These are phyloP conservation scores for Wickerhamiella slavikovae DNA, from an alignment of 805 yeast genomes.

Conservation along the genomic window DNA sequence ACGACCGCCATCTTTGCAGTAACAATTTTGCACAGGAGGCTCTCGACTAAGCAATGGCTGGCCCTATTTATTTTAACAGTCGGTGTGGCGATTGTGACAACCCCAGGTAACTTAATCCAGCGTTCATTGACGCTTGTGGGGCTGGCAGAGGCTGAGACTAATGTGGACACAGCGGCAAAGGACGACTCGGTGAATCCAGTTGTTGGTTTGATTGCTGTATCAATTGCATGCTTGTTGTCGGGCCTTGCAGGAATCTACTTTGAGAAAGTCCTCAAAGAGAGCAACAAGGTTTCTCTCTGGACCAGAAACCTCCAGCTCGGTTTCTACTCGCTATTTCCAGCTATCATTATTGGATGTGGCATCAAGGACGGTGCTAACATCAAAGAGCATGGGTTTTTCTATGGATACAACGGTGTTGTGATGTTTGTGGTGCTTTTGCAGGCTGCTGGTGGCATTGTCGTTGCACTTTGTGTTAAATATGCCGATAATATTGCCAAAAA, in stretches of 20 bases:
- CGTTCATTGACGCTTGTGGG: neutral
- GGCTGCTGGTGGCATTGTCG: constrained; percentile 23
- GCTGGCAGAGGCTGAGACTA: neutral
- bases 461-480: constrained; percentile 23
- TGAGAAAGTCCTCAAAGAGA: constrained; percentile 22
- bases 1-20: constrained; percentile 25
- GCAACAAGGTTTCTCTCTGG: constrained; percentile 20
- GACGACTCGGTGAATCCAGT: constrained; percentile 1
- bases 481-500: constrained; percentile 25
- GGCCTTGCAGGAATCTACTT: constrained; percentile 26
- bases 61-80: constrained; percentile 19
- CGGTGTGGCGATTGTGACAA: constrained; percentile 23
- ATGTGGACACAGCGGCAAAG: too few relatives aligned
- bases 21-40: constrained; percentile 17
- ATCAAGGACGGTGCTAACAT: constrained; percentile 19
- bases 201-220: constrained; percentile 20
- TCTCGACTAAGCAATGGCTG: constrained; percentile 19
- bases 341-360: constrained; percentile 19
- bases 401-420: constrained; percentile 21
- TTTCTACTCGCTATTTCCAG: constrained; percentile 22
- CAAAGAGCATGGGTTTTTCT: constrained; percentile 19
- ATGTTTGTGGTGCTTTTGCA: constrained; percentile 20
- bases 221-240: constrained; percentile 19
- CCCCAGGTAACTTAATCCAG: constrained; percentile 14
- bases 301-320: constrained; percentile 22